A percentile compares a stretch with the other conserved stretches of the same genome.
phyloP scores from a whole-genome alignment of 169 alveolate species.

The Plasmodium coatneyi region DNA sequence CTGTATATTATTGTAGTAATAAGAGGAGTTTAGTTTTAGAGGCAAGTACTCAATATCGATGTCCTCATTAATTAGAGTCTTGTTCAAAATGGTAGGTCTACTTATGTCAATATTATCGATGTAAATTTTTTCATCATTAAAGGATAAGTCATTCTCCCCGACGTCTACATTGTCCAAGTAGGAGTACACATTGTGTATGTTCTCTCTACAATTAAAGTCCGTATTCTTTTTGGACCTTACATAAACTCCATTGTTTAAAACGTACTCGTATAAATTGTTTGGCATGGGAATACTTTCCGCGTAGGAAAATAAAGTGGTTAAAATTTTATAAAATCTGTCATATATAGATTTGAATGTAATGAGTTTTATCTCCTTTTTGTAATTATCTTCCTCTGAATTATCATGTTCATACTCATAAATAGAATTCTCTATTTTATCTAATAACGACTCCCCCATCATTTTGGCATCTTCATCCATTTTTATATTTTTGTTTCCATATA shows the following conservation, averaged over 20 bases:
- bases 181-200: conserved; percentile 67
- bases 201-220: conserved; percentile 68
- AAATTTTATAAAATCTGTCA: conserved; percentile 71
- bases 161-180: conserved; percentile 68
- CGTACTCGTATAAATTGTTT: conserved; percentile 64
- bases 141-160: conserved; percentile 73
- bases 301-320: conserved; percentile 43
- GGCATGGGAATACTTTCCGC: conserved; percentile 53
- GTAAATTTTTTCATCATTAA: conserved; percentile 51
- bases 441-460: conserved; percentile 58
- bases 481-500: conserved; percentile 73
- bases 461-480: conserved; percentile 65
- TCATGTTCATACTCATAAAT: conserved; percentile 40
- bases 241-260: conserved; percentile 62
- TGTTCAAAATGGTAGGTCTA: conserved; percentile 68
- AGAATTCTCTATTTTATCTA: conserved; percentile 55
- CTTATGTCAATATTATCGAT: conserved; percentile 72
- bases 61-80: conserved; percentile 42
- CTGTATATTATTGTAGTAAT: conserved; percentile 50
- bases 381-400: conserved; percentile 7
- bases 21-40: conserved; percentile 56
- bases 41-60: conserved; percentile 74
- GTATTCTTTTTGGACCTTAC: conserved; percentile 58
- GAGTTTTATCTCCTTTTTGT: conserved; percentile 50
- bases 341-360: conserved; percentile 54